Percentiles rank a stretch among this genome's conserved stretches.
Evolutionary conservation across 495 filamentous ascomycete species (phyloP).

Genomic region (Neurospora sp.): DNA sequence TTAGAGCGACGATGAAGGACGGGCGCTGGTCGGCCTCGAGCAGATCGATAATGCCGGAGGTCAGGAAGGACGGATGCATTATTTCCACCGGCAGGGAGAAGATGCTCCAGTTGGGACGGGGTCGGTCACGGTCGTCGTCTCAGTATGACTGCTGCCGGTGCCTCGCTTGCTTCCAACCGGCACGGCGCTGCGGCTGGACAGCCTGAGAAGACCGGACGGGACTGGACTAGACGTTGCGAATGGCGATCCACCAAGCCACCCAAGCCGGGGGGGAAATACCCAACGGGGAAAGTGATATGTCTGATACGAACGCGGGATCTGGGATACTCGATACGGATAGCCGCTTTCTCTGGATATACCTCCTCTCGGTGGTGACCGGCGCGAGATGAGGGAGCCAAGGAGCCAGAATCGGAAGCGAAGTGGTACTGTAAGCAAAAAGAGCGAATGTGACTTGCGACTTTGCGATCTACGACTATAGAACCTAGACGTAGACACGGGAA

Average conservation of each 20-base stretch:
- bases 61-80: constrained; percentile 18
- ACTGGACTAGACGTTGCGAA: neutral
- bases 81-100: neutral
- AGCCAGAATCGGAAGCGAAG: neutral
- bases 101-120: neutral
- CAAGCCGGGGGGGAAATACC: neutral
- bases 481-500: neutral
- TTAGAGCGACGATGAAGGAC: constrained; percentile 27
- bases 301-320: neutral
- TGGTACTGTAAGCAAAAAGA: neutral
- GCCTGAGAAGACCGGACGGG: neutral
- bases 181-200: neutral
- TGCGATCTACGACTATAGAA: neutral
- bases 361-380: neutral
- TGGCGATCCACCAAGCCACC: neutral
- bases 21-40: constrained; percentile 32
- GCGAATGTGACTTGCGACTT: neutral
- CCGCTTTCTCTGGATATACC: neutral
- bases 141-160: neutral
- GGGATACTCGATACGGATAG: neutral
- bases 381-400: neutral
- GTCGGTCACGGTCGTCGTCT: neutral
- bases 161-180: neutral
- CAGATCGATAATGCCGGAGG: constrained; percentile 25
- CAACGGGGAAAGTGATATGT: neutral